phyloP scores from a whole-genome alignment of 306 rosid genomes.

The Trichosanthes cucumerina region DNA sequence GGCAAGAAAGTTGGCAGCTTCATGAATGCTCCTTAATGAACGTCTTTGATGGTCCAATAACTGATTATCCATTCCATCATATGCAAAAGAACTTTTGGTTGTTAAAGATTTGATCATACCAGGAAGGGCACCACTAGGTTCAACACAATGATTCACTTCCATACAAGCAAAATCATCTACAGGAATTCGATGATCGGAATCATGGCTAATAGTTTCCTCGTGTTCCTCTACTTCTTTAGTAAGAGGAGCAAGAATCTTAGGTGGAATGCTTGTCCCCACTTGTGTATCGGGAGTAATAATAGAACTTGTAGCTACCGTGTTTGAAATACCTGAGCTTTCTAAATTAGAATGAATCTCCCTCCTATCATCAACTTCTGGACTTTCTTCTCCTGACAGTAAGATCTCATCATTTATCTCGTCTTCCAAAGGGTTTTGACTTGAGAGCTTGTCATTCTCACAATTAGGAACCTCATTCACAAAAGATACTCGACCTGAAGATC shows the following conservation, averaged over 20 bases:
- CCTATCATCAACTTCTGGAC: constrained; percentile 18
- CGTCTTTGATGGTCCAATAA: constrained; percentile 17
- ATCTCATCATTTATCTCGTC: constrained; percentile 18
- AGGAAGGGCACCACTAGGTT: constrained; percentile 22
- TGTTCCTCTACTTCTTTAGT: constrained; percentile 25
- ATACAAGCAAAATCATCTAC: constrained; percentile 17
- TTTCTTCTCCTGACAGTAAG: constrained; percentile 15
- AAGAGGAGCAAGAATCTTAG: constrained; percentile 27
- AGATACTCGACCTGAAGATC: constrained; percentile 24
- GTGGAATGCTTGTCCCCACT: constrained; percentile 19
- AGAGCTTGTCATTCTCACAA: not conserved
- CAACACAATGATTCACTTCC: constrained; percentile 29
- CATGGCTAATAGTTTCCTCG: constrained; percentile 11
- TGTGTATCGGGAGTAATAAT: constrained; percentile 12
- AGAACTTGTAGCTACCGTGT: constrained; percentile 14
- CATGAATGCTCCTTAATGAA: constrained; percentile 20
- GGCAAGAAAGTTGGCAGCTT: constrained; percentile 8
- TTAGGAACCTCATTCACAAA: constrained; percentile 5
- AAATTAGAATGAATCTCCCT: constrained; percentile 26
- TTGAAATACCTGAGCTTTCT: constrained; percentile 23
- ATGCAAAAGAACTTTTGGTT: constrained; percentile 31
- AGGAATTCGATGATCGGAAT: constrained; percentile 22
- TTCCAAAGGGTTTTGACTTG: constrained; percentile 14
- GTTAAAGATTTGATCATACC: constrained; percentile 29
- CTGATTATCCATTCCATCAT: constrained; percentile 49